Evolutionary conservation across 2,329 filamentous ascomycete genomes (phyloP).

Genomic region (Bipolaris bicolor): DNA sequence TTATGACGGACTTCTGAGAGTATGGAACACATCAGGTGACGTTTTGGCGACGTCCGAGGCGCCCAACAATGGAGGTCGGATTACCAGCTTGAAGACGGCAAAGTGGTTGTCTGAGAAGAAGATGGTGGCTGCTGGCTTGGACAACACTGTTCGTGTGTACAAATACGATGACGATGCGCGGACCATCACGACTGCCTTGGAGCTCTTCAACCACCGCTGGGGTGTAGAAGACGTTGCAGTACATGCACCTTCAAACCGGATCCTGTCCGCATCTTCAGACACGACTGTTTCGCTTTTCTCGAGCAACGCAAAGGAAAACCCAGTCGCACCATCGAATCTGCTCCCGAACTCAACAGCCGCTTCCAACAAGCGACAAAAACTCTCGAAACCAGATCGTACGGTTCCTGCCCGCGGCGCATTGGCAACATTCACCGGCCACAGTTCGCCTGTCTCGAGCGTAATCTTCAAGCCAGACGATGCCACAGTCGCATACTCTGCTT

Average conservation of each 20-base stretch:
- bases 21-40: conserved; percentile 88
- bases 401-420: conserved; percentile 80
- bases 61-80: conserved; percentile 67
- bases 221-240: conserved; percentile 77
- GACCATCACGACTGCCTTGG: conserved; percentile 73
- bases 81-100: conserved; percentile 75
- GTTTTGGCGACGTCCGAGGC: conserved; percentile 77
- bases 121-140: conserved; percentile 81
- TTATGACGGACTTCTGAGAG: conserved; percentile 84
- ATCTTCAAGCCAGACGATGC: conserved; percentile 84
- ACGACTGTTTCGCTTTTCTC: conserved; percentile 89
- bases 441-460: conserved; percentile 75
- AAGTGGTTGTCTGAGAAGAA: conserved; percentile 80
- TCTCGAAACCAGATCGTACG: conserved; percentile 61
- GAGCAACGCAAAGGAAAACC: conserved; percentile 75
- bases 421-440: conserved; percentile 73
- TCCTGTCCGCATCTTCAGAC: conserved; percentile 86
- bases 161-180: conserved; percentile 74
- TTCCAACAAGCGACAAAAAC: conserved; percentile 77
- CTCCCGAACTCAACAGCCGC: conserved; percentile 69
- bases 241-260: conserved; percentile 73
- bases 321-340: conserved; percentile 71
- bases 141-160: conserved; percentile 88
- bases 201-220: conserved; percentile 82
- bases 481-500: conserved; percentile 89